Conservation (phyloP, 768 basidiomycete genomes). For the Boletus vinaceobasis region DNA sequence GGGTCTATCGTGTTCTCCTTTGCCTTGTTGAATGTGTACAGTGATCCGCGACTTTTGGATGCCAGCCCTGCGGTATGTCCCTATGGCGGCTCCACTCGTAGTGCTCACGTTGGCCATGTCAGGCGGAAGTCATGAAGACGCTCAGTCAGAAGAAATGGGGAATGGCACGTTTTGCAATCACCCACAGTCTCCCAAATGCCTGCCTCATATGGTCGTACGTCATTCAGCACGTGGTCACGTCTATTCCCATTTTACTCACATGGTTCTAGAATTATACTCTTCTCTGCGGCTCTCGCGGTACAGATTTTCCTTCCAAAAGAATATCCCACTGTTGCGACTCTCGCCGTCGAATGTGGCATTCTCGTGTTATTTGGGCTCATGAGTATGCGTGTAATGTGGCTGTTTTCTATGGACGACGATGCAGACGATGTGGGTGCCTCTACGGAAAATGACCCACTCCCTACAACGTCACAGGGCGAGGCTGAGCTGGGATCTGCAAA, state of each 20-base stretch:
- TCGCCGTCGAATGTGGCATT: slow-evolving; percentile 6
- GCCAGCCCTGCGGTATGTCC: slow-evolving; percentile 7
- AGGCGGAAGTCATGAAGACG: slow-evolving; percentile 3
- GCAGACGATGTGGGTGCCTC: background rate
- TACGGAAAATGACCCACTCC: background rate
- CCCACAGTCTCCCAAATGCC: slow-evolving; percentile 14
- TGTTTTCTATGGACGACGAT: background rate
- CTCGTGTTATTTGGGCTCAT: background rate
- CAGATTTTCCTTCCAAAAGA: slow-evolving; percentile 10
- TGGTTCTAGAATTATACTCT: slow-evolving; percentile 9
- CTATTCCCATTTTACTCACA: background rate
- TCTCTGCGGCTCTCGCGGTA: background rate
- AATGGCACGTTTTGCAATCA: slow-evolving; percentile 10
- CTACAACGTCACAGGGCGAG: background rate
- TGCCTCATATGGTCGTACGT: slow-evolving; percentile 16
- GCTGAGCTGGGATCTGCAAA: background rate
- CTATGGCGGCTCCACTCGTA: no score
- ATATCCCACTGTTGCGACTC: background rate
- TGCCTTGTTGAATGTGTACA: slow-evolving; percentile 11
- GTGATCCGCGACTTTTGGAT: background rate
- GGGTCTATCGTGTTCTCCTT: slow-evolving; percentile 15
- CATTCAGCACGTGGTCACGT: background rate
- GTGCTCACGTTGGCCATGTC: background rate
- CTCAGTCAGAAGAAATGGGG: slow-evolving; percentile 2
- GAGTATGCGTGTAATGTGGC: background rate